phyloP scores from a whole-genome alignment of 2,329 filamentous ascomycete genomes.

The Talaromyces sp. region DNA sequence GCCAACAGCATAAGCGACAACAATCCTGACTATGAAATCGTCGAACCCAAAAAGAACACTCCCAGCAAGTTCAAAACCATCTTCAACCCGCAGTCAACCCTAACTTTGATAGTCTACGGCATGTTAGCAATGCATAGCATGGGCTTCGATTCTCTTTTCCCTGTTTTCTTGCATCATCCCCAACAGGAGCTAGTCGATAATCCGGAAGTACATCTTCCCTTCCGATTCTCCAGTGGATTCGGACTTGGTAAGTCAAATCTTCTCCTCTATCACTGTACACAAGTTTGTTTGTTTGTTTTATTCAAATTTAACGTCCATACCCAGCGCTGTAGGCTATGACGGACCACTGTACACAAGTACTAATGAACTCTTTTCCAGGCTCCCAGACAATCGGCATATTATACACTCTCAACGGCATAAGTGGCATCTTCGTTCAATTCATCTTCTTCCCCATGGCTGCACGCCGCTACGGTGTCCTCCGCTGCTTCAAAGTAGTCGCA shows the following conservation, averaged over 20 bases:
- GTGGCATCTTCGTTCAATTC: slow-evolving; percentile 79
- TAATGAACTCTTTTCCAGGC: slow-evolving; percentile 36
- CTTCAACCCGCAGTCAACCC: slow-evolving; percentile 66
- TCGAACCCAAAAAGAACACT: slow-evolving; percentile 16
- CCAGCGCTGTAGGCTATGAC: not conserved
- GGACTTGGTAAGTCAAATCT: slow-evolving; percentile 48
- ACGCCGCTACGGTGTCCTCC: slow-evolving; percentile 65
- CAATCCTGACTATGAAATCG: not conserved
- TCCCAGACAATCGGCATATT: slow-evolving; percentile 75
- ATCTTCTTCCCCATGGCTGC: slow-evolving; percentile 75
- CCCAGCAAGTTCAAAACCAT: slow-evolving; percentile 55
- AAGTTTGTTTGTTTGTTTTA: no score
- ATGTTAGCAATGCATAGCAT: slow-evolving; percentile 76
- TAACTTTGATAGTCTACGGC: slow-evolving; percentile 73
- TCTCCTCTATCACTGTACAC: not conserved
- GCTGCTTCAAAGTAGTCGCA: slow-evolving; percentile 64
- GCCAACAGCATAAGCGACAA: not conserved
- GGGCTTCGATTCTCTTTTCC: slow-evolving; percentile 80
- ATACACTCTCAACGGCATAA: slow-evolving; percentile 75
- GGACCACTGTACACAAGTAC: not conserved
- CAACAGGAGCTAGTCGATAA: slow-evolving; percentile 50
- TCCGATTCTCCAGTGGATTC: slow-evolving; percentile 80
- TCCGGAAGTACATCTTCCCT: slow-evolving; percentile 59
- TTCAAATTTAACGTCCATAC: no score
- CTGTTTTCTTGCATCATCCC: slow-evolving; percentile 81